Evolutionary conservation across 768 basidiomycete species (phyloP).

Genomic region (Panellus pusillus): DNA sequence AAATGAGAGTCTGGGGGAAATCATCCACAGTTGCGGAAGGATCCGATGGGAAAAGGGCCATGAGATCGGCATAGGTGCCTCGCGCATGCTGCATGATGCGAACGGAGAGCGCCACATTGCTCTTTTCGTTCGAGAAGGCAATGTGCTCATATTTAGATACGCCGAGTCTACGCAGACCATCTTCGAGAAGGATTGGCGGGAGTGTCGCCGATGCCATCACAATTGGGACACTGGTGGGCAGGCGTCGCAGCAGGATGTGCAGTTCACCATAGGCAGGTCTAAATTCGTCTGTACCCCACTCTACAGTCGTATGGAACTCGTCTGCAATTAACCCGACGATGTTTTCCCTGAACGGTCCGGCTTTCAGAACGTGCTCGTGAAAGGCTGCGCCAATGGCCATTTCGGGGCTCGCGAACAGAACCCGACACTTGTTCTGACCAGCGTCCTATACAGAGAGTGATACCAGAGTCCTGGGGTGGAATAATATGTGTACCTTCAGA

Average conservation of each 20-base stretch:
- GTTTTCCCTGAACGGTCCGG: neutral
- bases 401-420: conserved; percentile 16
- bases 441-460: neutral
- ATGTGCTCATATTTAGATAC: neutral
- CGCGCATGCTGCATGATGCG: conserved; percentile 15
- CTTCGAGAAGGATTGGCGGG: neutral
- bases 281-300: conserved; percentile 19
- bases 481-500: neutral
- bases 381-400: conserved; percentile 1
- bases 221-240: conserved; percentile 2
- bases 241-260: neutral
- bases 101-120: conserved; percentile 10
- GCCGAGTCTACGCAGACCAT: neutral
- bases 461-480: no score
- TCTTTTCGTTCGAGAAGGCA: conserved; percentile 17
- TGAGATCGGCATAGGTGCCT: conserved; percentile 15
- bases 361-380: neutral
- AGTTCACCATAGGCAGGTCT: neutral
- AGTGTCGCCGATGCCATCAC: conserved; percentile 8
- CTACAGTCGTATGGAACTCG: conserved; percentile 22
- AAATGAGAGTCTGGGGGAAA: conserved; percentile 18
- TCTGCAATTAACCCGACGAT: conserved; percentile 12
- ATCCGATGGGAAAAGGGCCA: conserved; percentile 3
- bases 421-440: conserved; percentile 12
- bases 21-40: neutral